These are phyloP conservation scores for Fusarium torreyae DNA, from an alignment of 2,329 filamentous ascomycete genomes.

Conservation along the genomic window DNA sequence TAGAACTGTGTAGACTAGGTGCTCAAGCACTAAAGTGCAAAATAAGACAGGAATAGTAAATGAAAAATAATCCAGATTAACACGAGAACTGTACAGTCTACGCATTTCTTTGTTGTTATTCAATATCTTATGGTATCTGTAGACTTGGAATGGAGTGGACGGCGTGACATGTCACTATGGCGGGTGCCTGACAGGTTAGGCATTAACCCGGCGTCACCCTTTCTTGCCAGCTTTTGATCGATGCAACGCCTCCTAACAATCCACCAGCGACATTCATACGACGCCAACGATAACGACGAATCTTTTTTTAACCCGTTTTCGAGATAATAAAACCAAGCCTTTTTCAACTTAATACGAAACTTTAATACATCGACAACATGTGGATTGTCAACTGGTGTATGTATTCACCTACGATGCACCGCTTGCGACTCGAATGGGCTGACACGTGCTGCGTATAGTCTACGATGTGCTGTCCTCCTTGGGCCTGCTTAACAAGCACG, in stretches of 20 bases:
- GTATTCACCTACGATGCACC: conserved; percentile 53
- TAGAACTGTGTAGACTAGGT: too few species aligned
- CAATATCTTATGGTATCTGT: conserved; percentile 31
- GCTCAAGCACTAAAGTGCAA: too few species aligned
- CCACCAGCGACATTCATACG: conserved; percentile 43
- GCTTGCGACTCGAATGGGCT: conserved; percentile 45
- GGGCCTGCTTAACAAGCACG: conserved; percentile 94
- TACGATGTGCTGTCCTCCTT: conserved; percentile 91
- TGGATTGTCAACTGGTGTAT: conserved; percentile 98
- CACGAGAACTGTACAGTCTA: neutral
- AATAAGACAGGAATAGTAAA: too few species aligned
- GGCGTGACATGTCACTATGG: conserved; percentile 44
- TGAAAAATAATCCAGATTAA: neutral
- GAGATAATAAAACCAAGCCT: conserved; percentile 27
- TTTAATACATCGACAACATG: conserved; percentile 69
- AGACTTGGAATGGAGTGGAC: conserved; percentile 25
- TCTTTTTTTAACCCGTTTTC: conserved; percentile 25
- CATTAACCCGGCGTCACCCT: conserved; percentile 42
- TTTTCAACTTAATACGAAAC: conserved; percentile 41
- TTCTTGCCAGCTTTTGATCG: conserved; percentile 52
- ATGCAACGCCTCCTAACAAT: conserved; percentile 42
- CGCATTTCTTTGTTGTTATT: conserved; percentile 14
- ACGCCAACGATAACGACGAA: conserved; percentile 48
- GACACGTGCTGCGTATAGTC: conserved; percentile 66
- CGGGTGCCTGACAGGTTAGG: conserved; percentile 48